These are phyloP conservation scores for Cucurbita maxima DNA, from an alignment of 306 rosid species.

Conservation along the genomic window DNA sequence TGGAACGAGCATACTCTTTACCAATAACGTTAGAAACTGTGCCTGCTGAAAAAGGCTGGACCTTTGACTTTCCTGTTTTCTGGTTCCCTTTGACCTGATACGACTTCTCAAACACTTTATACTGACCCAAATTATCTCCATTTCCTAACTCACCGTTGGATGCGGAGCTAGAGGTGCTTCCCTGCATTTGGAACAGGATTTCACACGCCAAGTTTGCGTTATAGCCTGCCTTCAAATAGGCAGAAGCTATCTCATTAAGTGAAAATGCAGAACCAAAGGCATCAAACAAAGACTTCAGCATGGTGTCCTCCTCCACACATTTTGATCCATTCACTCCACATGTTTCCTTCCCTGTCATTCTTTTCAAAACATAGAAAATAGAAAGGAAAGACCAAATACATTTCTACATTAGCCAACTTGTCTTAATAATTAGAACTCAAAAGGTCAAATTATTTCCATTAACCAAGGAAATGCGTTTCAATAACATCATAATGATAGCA, in stretches of 20 bases:
- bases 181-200: constrained; percentile 34
- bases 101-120: constrained; percentile 14
- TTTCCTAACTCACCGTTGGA: constrained; percentile 13
- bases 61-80: constrained; percentile 19
- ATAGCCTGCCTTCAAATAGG: constrained; percentile 49
- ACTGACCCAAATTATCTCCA: constrained; percentile 17
- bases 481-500: neutral
- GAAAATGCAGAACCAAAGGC: constrained; percentile 50
- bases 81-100: constrained; percentile 16
- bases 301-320: constrained; percentile 34
- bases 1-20: constrained; percentile 29
- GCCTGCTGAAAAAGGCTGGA: constrained; percentile 44
- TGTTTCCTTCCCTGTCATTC: constrained; percentile 33
- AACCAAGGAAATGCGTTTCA: neutral
- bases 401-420: neutral
- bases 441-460: neutral
- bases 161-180: constrained; percentile 19
- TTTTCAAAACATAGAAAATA: constrained; percentile 2
- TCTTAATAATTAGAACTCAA: neutral
- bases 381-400: constrained; percentile 1
- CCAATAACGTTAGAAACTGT: constrained; percentile 47
- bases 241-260: constrained; percentile 62
- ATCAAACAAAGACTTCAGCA: constrained; percentile 45
- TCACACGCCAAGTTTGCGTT: constrained; percentile 49
- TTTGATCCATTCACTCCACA: constrained; percentile 15